A percentile compares a stretch with the other conserved stretches of the same genome.
Conservation (phyloP, 345 rosid genomes). For the Linum trigynum region DNA sequence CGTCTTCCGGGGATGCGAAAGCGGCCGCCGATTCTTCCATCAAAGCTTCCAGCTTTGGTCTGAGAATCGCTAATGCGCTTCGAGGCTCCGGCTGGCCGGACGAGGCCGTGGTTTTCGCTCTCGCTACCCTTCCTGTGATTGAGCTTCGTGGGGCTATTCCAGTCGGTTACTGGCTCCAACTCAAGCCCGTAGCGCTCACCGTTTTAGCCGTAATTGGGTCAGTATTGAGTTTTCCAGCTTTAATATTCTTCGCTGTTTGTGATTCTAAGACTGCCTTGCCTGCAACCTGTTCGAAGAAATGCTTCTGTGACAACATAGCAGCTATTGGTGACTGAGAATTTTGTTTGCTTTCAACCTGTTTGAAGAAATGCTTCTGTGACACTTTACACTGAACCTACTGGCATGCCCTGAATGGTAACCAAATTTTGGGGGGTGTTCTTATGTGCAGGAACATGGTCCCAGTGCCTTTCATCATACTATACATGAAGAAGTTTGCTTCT, state of each 20-base stretch:
- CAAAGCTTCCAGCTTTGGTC: constrained; percentile 68
- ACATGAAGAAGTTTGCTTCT: constrained; percentile 56
- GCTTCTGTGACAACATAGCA: not conserved
- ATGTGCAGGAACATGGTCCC: constrained; percentile 85
- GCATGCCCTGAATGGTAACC: not conserved
- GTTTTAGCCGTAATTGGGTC: constrained; percentile 63
- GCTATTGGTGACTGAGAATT: not conserved
- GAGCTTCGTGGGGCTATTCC: constrained; percentile 98
- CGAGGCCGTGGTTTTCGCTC: constrained; percentile 76
- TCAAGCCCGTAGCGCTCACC: constrained; percentile 49
- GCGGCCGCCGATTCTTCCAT: constrained; percentile 69
- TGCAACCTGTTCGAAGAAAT: constrained; percentile 7
- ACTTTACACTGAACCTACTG: too few species aligned
- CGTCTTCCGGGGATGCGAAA: constrained; percentile 65
- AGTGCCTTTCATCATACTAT: constrained; percentile 77
- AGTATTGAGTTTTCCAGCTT: constrained; percentile 21
- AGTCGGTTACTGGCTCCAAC: constrained; percentile 96
- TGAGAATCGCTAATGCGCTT: constrained; percentile 51
- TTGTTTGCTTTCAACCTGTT: not conserved
- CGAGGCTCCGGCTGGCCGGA: constrained; percentile 75
- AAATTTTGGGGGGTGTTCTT: constrained; percentile 5
- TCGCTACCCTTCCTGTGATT: constrained; percentile 79
- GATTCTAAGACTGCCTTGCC: not conserved
- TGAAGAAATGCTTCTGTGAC: constrained; percentile 2
- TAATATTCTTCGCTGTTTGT: not conserved